phyloP scores from a whole-genome alignment of 371 early-diverging fungal species.

The Apophysomyces sp. region DNA sequence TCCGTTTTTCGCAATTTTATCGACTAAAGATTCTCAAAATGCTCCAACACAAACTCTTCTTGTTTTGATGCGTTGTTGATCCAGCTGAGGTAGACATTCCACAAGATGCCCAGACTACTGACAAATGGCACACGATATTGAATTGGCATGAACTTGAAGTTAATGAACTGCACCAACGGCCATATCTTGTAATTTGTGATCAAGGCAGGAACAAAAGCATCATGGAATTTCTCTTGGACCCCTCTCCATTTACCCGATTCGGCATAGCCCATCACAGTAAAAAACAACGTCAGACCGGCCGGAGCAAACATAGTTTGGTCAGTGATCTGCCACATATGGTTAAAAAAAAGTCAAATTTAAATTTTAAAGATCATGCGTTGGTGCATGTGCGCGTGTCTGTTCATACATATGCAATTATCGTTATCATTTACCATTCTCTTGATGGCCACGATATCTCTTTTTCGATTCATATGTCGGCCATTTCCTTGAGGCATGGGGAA shows the following conservation, averaged over 20 bases:
- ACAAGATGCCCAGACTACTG: slow-evolving; percentile 72
- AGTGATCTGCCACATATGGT: slow-evolving; percentile 17
- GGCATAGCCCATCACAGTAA: slow-evolving; percentile 62
- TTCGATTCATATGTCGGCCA: slow-evolving; percentile 8
- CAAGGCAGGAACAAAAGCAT: slow-evolving; percentile 62
- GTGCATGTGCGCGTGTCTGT: neutral
- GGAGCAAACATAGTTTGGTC: slow-evolving; percentile 81
- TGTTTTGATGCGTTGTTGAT: slow-evolving; percentile 55
- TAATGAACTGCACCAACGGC: slow-evolving; percentile 79
- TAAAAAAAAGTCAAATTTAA: neutral
- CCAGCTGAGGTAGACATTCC: slow-evolving; percentile 80
- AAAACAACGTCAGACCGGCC: slow-evolving; percentile 66
- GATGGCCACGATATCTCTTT: slow-evolving; percentile 27
- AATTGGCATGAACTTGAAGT: slow-evolving; percentile 77
- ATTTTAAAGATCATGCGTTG: neutral
- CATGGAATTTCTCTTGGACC: slow-evolving; percentile 60
- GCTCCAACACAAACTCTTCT: slow-evolving; percentile 21
- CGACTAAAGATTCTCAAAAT: neutral
- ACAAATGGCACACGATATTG: slow-evolving; percentile 75
- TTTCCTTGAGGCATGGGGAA: slow-evolving; percentile 57
- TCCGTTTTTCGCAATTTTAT: neutral
- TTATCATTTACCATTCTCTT: slow-evolving; percentile 39
- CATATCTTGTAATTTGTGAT: slow-evolving; percentile 80
- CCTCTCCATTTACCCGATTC: slow-evolving; percentile 59
- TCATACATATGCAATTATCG: neutral